Base-by-base conservation (phyloP, 2,329 filamentous ascomycete species). In the Aspergillus pseudonomiae region DNA sequence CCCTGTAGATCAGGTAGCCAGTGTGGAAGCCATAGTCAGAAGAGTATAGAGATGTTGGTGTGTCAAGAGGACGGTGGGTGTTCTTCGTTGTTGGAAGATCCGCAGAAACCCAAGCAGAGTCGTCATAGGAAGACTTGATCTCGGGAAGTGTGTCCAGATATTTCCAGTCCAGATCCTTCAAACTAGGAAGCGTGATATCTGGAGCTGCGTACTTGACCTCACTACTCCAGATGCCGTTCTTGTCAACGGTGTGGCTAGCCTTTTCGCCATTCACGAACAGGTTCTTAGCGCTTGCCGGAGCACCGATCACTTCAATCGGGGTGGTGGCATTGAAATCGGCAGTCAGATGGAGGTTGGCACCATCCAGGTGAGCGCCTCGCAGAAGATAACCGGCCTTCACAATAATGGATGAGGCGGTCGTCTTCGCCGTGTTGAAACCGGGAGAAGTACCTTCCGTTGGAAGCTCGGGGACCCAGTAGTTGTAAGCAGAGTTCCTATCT, bases 21-120 rank as follows among this genome's bases (percentile, higher is more conserved):
- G 87, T 84, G 73, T 91, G 83, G 76, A 88, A 94, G 28, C 91
- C 91, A 71, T 94, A 94, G 75, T 94, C 91, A 19, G 86, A 86
- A 0, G 83, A 83, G 70, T 90, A 92, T 0, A 94, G 83, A 0
- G 86, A 88, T 0, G 85, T 88, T 0, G 90, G 88, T 0, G 91
- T 93, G 0, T 80, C 83, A 2, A 89, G 78, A 2, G 83, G 78
- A 26, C 77, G 71, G 21, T 82, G 79, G 0, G 85, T 86, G 74
- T 93, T 93, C 72, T 86, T 85, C 1, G 87, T 88, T 2, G 81
- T 82, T 1, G 78, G 81, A 6, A 86, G 80, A 64, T 89, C 78
- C 0, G 90, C 91, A 0, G 72, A 68, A 0, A 82, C 82, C 92
- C 92, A 95, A 6, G 77, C 75, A 3, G 84, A 84, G 74, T 95